A percentile compares a stretch with the other conserved stretches of the same genome.
These are phyloP conservation scores for Aspergillus sojae DNA, from an alignment of 2,329 filamentous ascomycete species.

Conservation along the genomic window DNA sequence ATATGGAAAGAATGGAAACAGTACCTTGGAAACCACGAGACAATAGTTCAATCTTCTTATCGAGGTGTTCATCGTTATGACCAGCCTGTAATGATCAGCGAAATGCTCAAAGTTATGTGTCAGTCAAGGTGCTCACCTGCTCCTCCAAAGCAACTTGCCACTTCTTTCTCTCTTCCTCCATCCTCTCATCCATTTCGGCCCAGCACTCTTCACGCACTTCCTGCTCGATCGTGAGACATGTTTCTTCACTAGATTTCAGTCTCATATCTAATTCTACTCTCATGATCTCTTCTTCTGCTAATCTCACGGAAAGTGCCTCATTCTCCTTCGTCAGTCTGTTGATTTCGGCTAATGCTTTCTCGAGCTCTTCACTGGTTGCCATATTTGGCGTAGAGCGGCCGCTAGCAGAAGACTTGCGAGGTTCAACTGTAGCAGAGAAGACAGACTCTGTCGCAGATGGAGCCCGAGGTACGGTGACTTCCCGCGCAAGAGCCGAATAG, in stretches of 20 bases:
- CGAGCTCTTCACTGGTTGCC: constrained; percentile 67
- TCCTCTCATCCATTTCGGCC: constrained; percentile 76
- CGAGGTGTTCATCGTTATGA: constrained; percentile 79
- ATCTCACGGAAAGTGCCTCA: constrained; percentile 69
- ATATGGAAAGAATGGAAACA: constrained; percentile 9
- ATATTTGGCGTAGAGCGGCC: constrained; percentile 48
- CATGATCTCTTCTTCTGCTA: constrained; percentile 70
- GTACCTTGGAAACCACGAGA: constrained; percentile 57
- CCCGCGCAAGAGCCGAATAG: constrained; percentile 88
- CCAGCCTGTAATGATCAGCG: constrained; percentile 53
- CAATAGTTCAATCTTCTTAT: constrained; percentile 80
- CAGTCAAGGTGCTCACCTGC: constrained; percentile 55
- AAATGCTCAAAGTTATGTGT: background rate
- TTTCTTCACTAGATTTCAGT: constrained; percentile 65
- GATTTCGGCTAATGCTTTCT: constrained; percentile 79
- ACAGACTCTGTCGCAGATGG: constrained; percentile 80
- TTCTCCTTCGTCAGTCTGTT: constrained; percentile 76
- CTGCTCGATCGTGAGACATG: constrained; percentile 75
- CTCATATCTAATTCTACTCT: constrained; percentile 73
- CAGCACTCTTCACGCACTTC: constrained; percentile 88
- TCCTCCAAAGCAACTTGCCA: constrained; percentile 79
- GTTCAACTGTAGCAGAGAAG: constrained; percentile 35
- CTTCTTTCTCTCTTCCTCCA: constrained; percentile 74
- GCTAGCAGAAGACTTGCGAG: constrained; percentile 38
- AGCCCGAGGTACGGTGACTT: constrained; percentile 87